These are phyloP conservation scores for Anthracocystis panici-leucophaei DNA, from an alignment of 1,284 basidiomycete species.

Conservation along the genomic window DNA sequence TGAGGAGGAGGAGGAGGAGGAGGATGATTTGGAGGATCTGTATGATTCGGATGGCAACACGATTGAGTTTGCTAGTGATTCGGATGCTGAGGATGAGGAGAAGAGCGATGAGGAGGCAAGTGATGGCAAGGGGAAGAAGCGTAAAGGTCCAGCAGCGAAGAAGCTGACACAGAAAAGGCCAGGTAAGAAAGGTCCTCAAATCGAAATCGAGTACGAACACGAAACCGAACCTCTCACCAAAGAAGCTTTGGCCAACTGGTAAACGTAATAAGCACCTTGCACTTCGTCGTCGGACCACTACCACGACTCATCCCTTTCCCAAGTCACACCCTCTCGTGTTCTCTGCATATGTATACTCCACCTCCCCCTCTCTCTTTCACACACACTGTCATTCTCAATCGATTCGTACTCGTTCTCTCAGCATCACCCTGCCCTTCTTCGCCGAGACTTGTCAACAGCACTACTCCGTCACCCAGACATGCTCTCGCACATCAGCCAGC, in stretches of 20 bases:
- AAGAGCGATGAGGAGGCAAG: constrained; percentile 7
- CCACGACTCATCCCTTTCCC: not conserved
- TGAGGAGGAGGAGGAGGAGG: constrained; percentile 55
- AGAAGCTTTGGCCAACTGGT: constrained; percentile 67
- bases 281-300: not conserved
- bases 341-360: no score
- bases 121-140: constrained; percentile 13
- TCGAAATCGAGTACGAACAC: constrained; percentile 90
- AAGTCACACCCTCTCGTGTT: not conserved
- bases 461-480: no score
- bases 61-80: constrained; percentile 10
- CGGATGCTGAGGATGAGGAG: constrained; percentile 36
- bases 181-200: constrained; percentile 73
- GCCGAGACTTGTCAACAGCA: no score
- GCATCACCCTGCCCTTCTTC: no score
- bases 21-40: constrained; percentile 48
- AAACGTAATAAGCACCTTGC: not conserved
- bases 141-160: constrained; percentile 6
- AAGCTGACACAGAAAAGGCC: not conserved
- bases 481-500: no score
- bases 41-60: constrained; percentile 34
- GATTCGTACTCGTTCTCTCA: no score
- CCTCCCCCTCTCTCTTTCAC: no score
- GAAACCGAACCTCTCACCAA: constrained; percentile 80
- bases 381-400: no score